Base-by-base conservation (phyloP, 164 flowering plant genomes). In the Liquidambar formosana region DNA sequence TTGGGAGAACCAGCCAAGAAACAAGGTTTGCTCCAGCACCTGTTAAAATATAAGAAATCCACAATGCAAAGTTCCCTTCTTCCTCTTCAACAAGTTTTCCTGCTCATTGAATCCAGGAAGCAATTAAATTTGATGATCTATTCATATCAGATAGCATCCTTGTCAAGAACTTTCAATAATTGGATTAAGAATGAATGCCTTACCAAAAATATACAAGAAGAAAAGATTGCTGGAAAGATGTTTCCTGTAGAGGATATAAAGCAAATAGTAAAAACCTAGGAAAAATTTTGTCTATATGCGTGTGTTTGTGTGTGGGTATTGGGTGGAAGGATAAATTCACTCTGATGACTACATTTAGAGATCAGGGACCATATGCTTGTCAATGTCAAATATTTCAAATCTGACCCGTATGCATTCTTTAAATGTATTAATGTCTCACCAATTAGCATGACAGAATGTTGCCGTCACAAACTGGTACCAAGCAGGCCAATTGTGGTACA, bases 31-130 rank as follows among this genome's bases (percentile, higher is more conserved):
- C 97, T 58, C 97, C 99, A 68, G 88, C 96, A 22, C 96, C 99
- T 0, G 99, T 91, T 60, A 95, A 76, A 75, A 92, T 85, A 74
- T 92, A 95, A 61, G 93, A 95, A 53, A 87, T 76, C 97, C 97
- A 95, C 73, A 95, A 61, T 3, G 83, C 97, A 73, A 95, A 85
- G 73, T 80, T 91, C 59, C 99, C 99, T 82, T 93, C 99, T 80
- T 95, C 99, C 79, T 95, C 99, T 85, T 95, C 99, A 80, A 95
- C 97, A 49, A 95, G 97, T 79, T 93, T 95, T 69, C 99, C 99
- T 95, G 75, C 53, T 67, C n/a, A 59, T 25, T 1, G 25, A 56
- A 65, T 10, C 62, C 11, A 16, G 8, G 8, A 10, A 43, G 52
- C 0, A 16, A 62, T 48, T 28, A 64, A 22, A 23, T 26, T 23